Evolutionary conservation across 73 alveolate species (phyloP).

Genomic region (Paramecium primaurelia): DNA sequence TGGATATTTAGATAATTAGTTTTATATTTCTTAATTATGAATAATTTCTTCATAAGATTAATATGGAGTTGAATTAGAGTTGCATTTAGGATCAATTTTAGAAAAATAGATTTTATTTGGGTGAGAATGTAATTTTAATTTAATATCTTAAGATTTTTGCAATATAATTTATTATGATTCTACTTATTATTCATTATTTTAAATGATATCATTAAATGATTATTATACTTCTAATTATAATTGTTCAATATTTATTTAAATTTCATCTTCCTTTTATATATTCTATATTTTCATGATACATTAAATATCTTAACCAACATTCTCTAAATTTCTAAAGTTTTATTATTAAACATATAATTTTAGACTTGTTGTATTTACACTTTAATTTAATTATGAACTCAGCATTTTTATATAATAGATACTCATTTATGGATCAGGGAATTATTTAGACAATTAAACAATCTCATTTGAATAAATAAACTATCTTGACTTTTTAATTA

Average conservation of each 20-base stretch:
- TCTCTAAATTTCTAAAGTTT: neutral
- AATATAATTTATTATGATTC: neutral
- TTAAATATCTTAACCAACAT: neutral
- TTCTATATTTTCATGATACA: neutral
- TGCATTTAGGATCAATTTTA: neutral
- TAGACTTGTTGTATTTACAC: neutral
- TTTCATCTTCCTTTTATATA: neutral
- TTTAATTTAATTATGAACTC: neutral
- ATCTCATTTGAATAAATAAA: neutral
- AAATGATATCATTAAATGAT: neutral
- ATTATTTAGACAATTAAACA: neutral
- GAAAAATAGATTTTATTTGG: neutral
- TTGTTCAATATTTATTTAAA: neutral
- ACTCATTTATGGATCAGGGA: constrained; percentile 45
- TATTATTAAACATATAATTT: neutral
- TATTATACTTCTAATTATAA: neutral
- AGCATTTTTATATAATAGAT: neutral
- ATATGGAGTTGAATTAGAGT: neutral
- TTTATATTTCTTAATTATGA: neutral
- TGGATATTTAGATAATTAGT: neutral
- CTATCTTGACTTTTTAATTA: neutral
- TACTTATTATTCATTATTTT: neutral
- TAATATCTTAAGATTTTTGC: neutral
- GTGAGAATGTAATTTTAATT: neutral
- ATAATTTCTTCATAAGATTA: neutral